phyloP scores from a whole-genome alignment of 129 eudicot genomes.

The Logfia minima region DNA sequence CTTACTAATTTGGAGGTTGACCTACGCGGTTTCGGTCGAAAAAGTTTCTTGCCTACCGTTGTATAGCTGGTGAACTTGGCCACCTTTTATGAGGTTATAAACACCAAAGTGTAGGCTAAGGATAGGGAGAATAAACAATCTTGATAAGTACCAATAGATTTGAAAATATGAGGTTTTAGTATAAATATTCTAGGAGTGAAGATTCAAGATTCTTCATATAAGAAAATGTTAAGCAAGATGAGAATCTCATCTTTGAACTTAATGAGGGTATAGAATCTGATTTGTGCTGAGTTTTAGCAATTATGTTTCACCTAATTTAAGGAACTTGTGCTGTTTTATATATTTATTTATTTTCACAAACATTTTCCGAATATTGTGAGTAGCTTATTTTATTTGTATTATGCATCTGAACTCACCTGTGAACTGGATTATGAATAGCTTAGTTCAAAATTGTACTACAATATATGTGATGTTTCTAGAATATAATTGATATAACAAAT shows the following conservation, averaged over 20 bases:
- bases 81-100: background rate
- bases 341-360: background rate
- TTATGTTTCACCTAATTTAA: background rate
- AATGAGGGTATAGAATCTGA: background rate
- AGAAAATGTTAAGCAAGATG: background rate
- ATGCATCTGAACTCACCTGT: background rate
- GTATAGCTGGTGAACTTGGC: background rate
- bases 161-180: background rate
- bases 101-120: background rate
- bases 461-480: background rate
- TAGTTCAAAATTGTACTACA: background rate
- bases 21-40: too few species aligned
- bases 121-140: background rate
- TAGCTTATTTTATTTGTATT: background rate
- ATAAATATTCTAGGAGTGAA: background rate
- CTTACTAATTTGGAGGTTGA: too few species aligned
- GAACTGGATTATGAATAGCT: background rate
- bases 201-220: background rate
- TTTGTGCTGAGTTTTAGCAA: background rate
- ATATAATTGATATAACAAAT: background rate
- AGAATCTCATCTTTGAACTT: background rate
- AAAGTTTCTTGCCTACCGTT: background rate
- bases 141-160: background rate
- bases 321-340: background rate
- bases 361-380: background rate